Base-by-base conservation (phyloP, 148 eudicot species). In the Silene uniflora region DNA sequence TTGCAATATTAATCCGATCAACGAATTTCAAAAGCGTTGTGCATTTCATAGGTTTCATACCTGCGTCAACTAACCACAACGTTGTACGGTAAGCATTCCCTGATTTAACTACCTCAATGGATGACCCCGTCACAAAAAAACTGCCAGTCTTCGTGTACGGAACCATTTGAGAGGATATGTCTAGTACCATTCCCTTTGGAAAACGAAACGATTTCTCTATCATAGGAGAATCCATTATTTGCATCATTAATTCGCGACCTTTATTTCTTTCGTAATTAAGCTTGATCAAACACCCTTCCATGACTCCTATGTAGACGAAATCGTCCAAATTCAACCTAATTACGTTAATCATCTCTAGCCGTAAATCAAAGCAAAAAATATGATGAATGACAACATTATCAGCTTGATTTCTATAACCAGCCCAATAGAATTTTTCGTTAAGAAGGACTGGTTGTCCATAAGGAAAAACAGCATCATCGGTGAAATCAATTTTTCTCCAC, bases 261-360 rank as follows among this genome's bases (percentile, higher is more conserved):
- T n/a, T n/a, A n/a, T n/a, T n/a, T n/a, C n/a, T n/a, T n/a, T n/a
- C n/a, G n/a, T n/a, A n/a, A n/a, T 60, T 23, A 16, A 6, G 56
- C 63, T 56, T 72, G 39, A 44, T 54, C 74, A 72, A 55, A 25
- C 62, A 72, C 62, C 39, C 74, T 24, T 63, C 74, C 74, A 72
- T 56, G 74, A 32, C 24, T 47, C 73, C 63, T 21, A 60, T 19
- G 3, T 2, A 5, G 7, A 4, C n/a, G 11, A 16, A 25, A 21
- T 1, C 29, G 29, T 27, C 29, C 29, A 27, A 71, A 13, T 8
- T 61, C 7, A 71, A 4, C 6, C 3, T 5, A 16, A 13, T 0
- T 29, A 16, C 16, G 14, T 23, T 39, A 25, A 74, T 46, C 44
- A 0, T 35, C 47, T 74, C 69, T 8, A 9, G 24, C 16, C 8